Evolutionary conservation across 73 alveolate species (phyloP), one percentile per base, ranked within the genome.

Genomic region (Urostyla sp.): DNA sequence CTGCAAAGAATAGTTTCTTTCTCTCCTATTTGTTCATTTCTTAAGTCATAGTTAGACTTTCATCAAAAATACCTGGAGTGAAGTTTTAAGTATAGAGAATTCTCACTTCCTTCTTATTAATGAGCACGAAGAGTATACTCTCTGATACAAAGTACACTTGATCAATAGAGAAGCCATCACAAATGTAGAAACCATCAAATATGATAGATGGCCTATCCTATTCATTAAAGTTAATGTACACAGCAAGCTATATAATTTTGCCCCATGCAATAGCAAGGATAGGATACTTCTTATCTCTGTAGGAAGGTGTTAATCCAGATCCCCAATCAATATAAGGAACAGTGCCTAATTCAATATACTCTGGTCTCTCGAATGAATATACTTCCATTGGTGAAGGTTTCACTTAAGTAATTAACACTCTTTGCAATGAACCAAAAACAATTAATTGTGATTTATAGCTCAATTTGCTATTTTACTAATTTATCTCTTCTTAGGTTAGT

Each of bases 311-410:
- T 8, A 53, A 55, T n/a, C 77, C 74, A 5, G 37, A 44, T 13
- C 87, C 87, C 87, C 87, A 75, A 38, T 54, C 72, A 15, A 84
- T 34, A 55, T 74, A 75, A 31, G 83, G 80, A 16, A 84, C 57
- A 21, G 92, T 56, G 15, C 87, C 87, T 1, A 44, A 56, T 57
- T 75, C 87, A 15, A 75, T 30, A 37, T 75, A 50, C n/a, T 75
- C 72, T n/a, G 87, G 87, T 27, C 44, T 40, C 30, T 56, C 72
- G 11, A 75, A 43, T 1, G 26, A 13, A 0, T 23, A 11, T 18
- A 75, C 34, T 26, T 75, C 87, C 21, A 21, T 38, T 7, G 76
- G 79, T 15, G 31, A 34, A 11, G 87, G 87, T 54, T 61, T 18
- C 28, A 75, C 31, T 21, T 36, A 37, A 21, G 72, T 67, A 10